Evolutionary conservation across 2,329 filamentous ascomycete genomes (phyloP).

Genomic region (Fusarium coicis): DNA sequence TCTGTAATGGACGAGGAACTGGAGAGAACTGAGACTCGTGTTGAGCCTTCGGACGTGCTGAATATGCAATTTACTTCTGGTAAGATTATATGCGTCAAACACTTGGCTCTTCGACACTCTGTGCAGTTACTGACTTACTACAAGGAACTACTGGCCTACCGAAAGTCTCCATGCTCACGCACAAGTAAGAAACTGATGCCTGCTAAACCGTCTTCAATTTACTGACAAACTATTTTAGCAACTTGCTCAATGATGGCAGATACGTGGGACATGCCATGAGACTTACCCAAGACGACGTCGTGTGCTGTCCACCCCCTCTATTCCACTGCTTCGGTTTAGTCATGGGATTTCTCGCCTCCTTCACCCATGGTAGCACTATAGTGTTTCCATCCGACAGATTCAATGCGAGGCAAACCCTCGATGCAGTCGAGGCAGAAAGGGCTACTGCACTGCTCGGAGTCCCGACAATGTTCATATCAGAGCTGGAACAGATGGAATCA

Average conservation of each 20-base stretch:
- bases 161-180: neutral
- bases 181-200: neutral
- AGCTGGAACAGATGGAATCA: neutral
- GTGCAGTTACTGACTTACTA: rapidly evolving
- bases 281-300: neutral
- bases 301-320: neutral
- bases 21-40: neutral
- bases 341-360: neutral
- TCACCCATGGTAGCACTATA: neutral
- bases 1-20: neutral
- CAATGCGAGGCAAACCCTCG: neutral
- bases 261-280: neutral
- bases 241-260: neutral
- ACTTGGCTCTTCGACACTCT: neutral
- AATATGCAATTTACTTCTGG: neutral
- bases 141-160: neutral
- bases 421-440: neutral
- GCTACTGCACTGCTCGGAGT: neutral
- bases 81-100: rapidly evolving
- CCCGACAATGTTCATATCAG: neutral
- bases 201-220: rapidly evolving
- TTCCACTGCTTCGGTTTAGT: neutral
- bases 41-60: neutral
- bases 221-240: neutral
- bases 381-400: neutral